Evolutionary conservation across 768 basidiomycete genomes (phyloP).

Genomic region (Vararia minispora): DNA sequence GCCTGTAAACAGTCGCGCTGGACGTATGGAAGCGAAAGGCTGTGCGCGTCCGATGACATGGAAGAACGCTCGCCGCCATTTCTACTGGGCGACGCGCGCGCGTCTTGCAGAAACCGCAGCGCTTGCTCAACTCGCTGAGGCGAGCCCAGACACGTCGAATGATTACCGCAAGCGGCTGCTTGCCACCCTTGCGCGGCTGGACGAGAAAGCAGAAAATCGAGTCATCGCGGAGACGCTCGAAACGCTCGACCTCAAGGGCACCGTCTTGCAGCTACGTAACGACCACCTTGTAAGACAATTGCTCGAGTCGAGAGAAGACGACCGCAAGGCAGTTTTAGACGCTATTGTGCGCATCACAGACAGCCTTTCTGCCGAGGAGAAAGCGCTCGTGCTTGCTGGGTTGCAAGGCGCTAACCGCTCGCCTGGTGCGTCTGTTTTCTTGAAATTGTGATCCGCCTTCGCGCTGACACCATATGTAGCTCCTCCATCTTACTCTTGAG

Average conservation of each 20-base stretch:
- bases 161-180: conserved; percentile 61
- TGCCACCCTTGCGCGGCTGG: conserved; percentile 45
- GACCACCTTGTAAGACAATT: conserved; percentile 60
- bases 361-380: conserved; percentile 63
- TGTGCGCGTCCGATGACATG: conserved; percentile 81
- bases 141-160: conserved; percentile 57
- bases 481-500: conserved; percentile 28
- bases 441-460: neutral
- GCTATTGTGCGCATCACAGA: conserved; percentile 68
- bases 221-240: conserved; percentile 58
- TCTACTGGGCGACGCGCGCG: conserved; percentile 92
- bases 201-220: conserved; percentile 41
- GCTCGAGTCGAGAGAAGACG: conserved; percentile 57
- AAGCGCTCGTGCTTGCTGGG: conserved; percentile 42
- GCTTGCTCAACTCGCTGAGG: conserved; percentile 50
- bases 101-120: conserved; percentile 61
- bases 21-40: conserved; percentile 97
- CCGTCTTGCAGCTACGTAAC: conserved; percentile 52
- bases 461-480: conserved; percentile 18
- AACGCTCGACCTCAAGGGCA: conserved; percentile 52
- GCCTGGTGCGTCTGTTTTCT: conserved; percentile 35
- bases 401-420: conserved; percentile 49
- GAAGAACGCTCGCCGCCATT: conserved; percentile 81
- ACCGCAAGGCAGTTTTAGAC: conserved; percentile 67
- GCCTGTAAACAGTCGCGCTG: conserved; percentile 52